Conservation (phyloP, 169 alveolate species). For the Cyclospora cayetanensis region DNA sequence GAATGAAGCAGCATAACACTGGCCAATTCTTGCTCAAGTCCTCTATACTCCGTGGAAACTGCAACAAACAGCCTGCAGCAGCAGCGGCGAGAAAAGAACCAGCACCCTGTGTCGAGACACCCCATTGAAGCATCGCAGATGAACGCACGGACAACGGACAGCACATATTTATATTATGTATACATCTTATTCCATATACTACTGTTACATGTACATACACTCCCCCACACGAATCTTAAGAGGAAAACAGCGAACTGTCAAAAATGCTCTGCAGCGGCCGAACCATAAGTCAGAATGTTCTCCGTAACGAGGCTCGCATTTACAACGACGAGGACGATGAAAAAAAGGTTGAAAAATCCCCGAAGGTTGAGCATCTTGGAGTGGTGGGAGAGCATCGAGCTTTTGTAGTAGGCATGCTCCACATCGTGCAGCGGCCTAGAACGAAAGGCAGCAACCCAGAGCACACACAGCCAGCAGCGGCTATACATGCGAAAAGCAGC, state of each 20-base stretch:
- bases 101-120: too few relatives aligned
- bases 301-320: conserved; percentile 89
- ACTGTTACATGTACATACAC: neutral
- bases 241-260: neutral
- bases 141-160: neutral
- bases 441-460: neutral
- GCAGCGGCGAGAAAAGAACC: too few relatives aligned
- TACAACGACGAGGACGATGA: conserved; percentile 85
- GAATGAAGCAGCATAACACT: conserved; percentile 71
- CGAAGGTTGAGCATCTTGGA: conserved; percentile 81
- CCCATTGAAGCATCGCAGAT: neutral
- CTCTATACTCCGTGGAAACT: conserved; percentile 78
- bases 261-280: neutral
- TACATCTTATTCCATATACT: neutral
- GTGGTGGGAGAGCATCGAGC: conserved; percentile 81
- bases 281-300: conserved; percentile 89
- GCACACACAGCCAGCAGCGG: too few relatives aligned
- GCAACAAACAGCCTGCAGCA: conserved; percentile 77
- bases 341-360: conserved; percentile 89
- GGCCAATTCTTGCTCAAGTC: conserved; percentile 75
- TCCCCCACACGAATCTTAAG: neutral
- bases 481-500: too few relatives aligned
- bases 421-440: conserved; percentile 85
- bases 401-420: conserved; percentile 79
- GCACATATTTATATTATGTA: neutral